Evolutionary conservation across 192 early-diverging fungal species (phyloP).

Genomic region (Linnemannia zychae): DNA sequence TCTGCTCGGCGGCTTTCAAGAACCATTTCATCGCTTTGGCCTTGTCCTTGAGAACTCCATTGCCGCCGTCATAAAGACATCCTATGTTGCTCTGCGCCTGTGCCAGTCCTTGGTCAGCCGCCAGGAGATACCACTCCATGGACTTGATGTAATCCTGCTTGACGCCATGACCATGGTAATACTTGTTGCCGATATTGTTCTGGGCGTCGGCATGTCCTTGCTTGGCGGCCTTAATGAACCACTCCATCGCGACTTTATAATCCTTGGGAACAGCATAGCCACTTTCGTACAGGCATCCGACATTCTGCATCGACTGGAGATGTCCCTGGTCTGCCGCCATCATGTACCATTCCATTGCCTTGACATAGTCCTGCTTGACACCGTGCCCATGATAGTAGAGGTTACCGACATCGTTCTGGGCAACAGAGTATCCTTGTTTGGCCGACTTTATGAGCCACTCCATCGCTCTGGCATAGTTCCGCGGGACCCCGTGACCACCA

Average conservation of each 20-base stretch:
- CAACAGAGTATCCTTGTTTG: slow-evolving; percentile 75
- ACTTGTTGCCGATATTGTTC: slow-evolving; percentile 79
- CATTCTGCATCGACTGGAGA: slow-evolving; percentile 28
- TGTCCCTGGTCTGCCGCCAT: slow-evolving; percentile 59
- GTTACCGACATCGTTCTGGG: slow-evolving; percentile 81
- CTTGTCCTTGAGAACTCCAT: slow-evolving; percentile 58
- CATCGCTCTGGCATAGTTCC: slow-evolving; percentile 63
- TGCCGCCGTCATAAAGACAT: slow-evolving; percentile 55
- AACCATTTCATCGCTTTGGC: slow-evolving; percentile 59
- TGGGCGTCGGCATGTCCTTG: slow-evolving; percentile 78
- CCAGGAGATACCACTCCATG: slow-evolving; percentile 64
- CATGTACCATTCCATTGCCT: slow-evolving; percentile 66
- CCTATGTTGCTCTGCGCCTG: slow-evolving; percentile 61
- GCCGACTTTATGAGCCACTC: slow-evolving; percentile 71
- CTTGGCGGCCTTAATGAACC: slow-evolving; percentile 69
- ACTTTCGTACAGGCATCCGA: slow-evolving; percentile 67
- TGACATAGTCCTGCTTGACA: slow-evolving; percentile 43
- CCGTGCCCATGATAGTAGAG: slow-evolving; percentile 80
- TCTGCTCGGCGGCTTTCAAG: slow-evolving; percentile 49
- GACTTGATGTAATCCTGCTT: slow-evolving; percentile 58
- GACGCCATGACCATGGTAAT: slow-evolving; percentile 72
- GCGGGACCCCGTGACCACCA: slow-evolving; percentile 72
- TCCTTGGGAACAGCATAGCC: slow-evolving; percentile 62
- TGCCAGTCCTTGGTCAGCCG: slow-evolving; percentile 62
- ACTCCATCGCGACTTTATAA: slow-evolving; percentile 54